Base-by-base conservation (phyloP, 305 asterid genomes). In the Solanum hybrid region DNA sequence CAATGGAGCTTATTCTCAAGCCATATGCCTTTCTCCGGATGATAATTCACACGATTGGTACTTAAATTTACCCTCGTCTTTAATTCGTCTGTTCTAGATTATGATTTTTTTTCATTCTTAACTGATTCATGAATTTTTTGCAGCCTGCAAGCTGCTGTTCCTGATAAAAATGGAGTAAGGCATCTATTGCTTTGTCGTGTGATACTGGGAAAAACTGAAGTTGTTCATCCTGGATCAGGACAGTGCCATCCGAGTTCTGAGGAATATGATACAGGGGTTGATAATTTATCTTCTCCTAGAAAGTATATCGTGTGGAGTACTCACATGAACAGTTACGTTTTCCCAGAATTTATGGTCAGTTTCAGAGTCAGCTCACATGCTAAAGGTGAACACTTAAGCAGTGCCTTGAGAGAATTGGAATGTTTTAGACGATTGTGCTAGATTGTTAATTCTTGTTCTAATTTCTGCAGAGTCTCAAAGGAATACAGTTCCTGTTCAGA, bases 151-250 rank as follows among this genome's bases (percentile, higher is more conserved):
- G 79, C 38, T n/a, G 86, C 93, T 29, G 91, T 66, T 32, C 80
- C 42, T 66, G 94, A 91, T 90, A 91, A 89, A 76, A 90, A 91
- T 82, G 95, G 94, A 5, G 11, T 86, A 11, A 89, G 90, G 17
- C 91, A 93, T 90, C 34, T 96, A 51, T 26, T 96, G 90, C 93
- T 96, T 87, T 96, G 98, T 86, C 98, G 98, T 4, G 97, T 96
- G 71, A 88, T 96, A 40, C 35, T 96, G 93, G 98, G 99, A 17
- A 93, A 87, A 86, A 91, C 89, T 88, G 99, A 96, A 91, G 88
- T 90, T 16, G 91, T 96, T 76, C 87, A 31, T 10, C 90, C 93
- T 36, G 96, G 96, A 66, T 94, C 98, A 7, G 56, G 82, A 27
- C 98, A 95, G 75, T 88, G 81, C 29, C 91, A 91, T 87, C 98